Conservation (phyloP, 768 basidiomycete species). For the Boletus rufocinnamomeus region DNA sequence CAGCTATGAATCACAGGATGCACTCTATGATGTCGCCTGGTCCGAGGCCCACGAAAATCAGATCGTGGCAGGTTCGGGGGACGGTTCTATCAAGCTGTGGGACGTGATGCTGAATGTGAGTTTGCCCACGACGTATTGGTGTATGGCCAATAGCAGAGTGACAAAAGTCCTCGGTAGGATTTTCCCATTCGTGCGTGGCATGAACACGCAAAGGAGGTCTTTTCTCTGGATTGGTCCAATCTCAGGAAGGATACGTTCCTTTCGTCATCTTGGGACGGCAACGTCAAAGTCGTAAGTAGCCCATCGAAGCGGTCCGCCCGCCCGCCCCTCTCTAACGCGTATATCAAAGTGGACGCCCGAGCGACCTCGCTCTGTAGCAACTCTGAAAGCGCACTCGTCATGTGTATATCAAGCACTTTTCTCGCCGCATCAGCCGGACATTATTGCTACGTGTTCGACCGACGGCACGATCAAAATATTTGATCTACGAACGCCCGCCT, state of each 20-base stretch:
- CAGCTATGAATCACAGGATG: slow-evolving; percentile 90
- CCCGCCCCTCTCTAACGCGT: not conserved
- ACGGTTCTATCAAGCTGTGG: slow-evolving; percentile 90
- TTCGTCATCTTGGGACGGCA: slow-evolving; percentile 92
- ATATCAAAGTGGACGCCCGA: slow-evolving; percentile 80
- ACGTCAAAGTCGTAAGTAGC: slow-evolving; percentile 75
- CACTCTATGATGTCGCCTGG: slow-evolving; percentile 90
- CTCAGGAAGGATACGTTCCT: slow-evolving; percentile 84
- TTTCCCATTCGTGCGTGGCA: slow-evolving; percentile 91
- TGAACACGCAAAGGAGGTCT: slow-evolving; percentile 91
- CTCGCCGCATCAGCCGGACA: slow-evolving; percentile 86
- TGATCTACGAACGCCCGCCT: slow-evolving; percentile 70
- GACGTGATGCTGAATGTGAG: slow-evolving; percentile 83
- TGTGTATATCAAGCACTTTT: slow-evolving; percentile 92
- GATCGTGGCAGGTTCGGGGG: slow-evolving; percentile 83
- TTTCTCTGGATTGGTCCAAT: slow-evolving; percentile 96
- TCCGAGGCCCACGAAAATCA: slow-evolving; percentile 95
- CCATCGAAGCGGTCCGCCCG: not conserved
- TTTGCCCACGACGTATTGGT: not conserved
- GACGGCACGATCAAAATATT: slow-evolving; percentile 86
- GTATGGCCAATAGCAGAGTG: slow-evolving; percentile 29
- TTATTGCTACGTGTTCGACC: slow-evolving; percentile 80
- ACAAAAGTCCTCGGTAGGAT: slow-evolving; percentile 55
- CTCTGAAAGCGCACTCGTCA: slow-evolving; percentile 78
- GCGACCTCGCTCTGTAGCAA: slow-evolving; percentile 72